phyloP scores from a whole-genome alignment of 345 rosid genomes.

The Zanthoxylum bungeanum region DNA sequence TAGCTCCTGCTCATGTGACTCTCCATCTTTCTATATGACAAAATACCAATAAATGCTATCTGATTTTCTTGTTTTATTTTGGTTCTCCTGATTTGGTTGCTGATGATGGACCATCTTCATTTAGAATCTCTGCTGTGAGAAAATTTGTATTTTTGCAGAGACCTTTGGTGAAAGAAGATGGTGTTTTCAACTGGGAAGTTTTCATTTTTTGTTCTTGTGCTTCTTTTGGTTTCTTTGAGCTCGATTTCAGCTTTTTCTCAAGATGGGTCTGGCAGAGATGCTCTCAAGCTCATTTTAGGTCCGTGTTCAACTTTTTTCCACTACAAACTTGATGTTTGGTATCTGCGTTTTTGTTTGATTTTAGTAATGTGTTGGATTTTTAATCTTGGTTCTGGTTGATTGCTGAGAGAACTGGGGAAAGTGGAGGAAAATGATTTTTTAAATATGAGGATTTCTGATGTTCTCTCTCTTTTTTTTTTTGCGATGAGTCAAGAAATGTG shows the following conservation, averaged over 20 bases:
- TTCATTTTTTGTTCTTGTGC: conserved; percentile 18
- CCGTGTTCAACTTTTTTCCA: not conserved
- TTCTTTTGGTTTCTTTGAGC: conserved; percentile 23
- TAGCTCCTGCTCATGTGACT: conserved; percentile 1
- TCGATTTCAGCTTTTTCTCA: conserved; percentile 26
- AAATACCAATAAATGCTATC: not conserved
- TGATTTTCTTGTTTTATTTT: conserved; percentile 4
- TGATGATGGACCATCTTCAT: conserved; percentile 20
- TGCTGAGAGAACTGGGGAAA: not conserved
- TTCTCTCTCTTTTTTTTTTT: not conserved
- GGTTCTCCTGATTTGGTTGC: conserved; percentile 16
- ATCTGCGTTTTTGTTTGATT: conserved; percentile 13
- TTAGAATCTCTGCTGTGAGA: conserved; percentile 2
- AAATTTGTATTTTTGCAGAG: not conserved
- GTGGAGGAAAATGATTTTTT: not conserved
- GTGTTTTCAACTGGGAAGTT: conserved; percentile 8
- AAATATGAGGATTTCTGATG: conserved; percentile 9
- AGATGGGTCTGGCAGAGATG: conserved; percentile 29
- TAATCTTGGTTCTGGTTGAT: not conserved
- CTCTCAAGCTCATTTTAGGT: conserved; percentile 67
- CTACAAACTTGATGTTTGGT: not conserved
- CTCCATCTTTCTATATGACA: not conserved
- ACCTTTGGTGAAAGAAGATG: conserved; percentile 18
- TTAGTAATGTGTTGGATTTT: not conserved
- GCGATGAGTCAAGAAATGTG: not conserved